Conservation (phyloP, 225 moss, liverwort and hornwort genomes). For the Sphagnum tenellum region DNA sequence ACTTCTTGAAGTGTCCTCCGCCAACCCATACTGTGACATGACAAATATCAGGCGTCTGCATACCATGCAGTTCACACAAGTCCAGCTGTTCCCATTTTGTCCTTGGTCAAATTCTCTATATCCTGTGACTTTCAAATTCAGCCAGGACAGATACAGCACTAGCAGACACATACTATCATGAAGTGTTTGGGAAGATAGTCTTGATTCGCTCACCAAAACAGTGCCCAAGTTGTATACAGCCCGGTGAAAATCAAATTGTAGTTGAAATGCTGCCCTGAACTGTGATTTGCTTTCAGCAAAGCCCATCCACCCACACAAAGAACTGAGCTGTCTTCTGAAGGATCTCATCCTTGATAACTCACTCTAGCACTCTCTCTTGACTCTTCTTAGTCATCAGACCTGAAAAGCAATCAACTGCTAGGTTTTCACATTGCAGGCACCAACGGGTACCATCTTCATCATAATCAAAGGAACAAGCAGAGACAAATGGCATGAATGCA, state of each 20-base stretch:
- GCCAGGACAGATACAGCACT: no score
- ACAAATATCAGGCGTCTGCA: background rate
- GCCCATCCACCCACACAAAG: background rate
- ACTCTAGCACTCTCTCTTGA: no score
- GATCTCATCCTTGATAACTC: no score
- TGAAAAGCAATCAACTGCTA: no score
- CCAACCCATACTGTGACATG: conserved; percentile 85
- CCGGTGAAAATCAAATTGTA: conserved; percentile 98
- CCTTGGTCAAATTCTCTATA: no score
- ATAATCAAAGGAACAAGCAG: no score
- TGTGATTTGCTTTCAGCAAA: conserved; percentile 21
- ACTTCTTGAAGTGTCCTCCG: conserved; percentile 85
- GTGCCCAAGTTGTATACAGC: conserved; percentile 99
- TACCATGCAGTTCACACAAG: background rate
- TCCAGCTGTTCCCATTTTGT: no score
- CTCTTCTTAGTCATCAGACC: no score
- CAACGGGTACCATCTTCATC: no score
- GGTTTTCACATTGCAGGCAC: no score
- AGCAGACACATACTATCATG: background rate
- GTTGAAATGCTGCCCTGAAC: conserved; percentile 91
- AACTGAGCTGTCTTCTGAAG: background rate
- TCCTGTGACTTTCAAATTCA: no score
- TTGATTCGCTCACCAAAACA: conserved; percentile 56
- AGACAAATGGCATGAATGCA: no score
- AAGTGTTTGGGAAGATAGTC: conserved; percentile 3